A percentile compares a stretch with the other conserved stretches of the same genome.
Evolutionary conservation across 129 eudicot species (phyloP).

Genomic region (Rutidosis leptorrhynchoides): DNA sequence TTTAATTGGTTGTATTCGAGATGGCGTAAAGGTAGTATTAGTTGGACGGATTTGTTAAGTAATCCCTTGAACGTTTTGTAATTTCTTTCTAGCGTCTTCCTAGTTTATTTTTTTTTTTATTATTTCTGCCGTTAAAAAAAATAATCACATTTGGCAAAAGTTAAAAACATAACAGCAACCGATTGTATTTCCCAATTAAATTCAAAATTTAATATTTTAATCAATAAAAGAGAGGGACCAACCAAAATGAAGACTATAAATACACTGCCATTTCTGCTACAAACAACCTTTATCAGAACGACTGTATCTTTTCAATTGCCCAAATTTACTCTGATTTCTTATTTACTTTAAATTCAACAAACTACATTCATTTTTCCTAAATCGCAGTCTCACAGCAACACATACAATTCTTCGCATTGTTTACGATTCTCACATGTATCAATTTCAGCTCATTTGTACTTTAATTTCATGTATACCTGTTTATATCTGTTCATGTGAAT

Average conservation of each 20-base stretch:
- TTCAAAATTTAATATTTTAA: constrained; percentile 5
- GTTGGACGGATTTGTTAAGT: too few species aligned
- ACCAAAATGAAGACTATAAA: constrained; percentile 15
- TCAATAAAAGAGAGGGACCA: constrained; percentile 12
- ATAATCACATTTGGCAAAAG: neutral
- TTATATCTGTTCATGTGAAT: neutral
- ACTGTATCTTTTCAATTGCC: constrained; percentile 4
- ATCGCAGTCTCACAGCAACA: neutral
- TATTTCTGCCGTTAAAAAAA: too few species aligned
- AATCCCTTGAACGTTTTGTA: too few species aligned
- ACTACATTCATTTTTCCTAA: constrained; percentile 8
- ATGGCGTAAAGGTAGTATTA: too few species aligned
- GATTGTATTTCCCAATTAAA: neutral
- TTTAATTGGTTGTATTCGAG: too few species aligned
- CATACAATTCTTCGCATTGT: neutral
- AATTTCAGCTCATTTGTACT: constrained; percentile 14
- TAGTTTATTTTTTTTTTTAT: too few species aligned
- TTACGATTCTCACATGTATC: constrained; percentile 29
- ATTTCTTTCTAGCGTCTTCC: too few species aligned
- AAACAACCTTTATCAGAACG: neutral
- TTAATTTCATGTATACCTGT: neutral
- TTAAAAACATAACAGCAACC: neutral
- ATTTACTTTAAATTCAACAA: neutral
- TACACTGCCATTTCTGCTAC: constrained; percentile 23
- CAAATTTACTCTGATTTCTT: neutral